Conservation (phyloP, 176 grass and related monocot genomes). For the Aegilops bicornis region DNA sequence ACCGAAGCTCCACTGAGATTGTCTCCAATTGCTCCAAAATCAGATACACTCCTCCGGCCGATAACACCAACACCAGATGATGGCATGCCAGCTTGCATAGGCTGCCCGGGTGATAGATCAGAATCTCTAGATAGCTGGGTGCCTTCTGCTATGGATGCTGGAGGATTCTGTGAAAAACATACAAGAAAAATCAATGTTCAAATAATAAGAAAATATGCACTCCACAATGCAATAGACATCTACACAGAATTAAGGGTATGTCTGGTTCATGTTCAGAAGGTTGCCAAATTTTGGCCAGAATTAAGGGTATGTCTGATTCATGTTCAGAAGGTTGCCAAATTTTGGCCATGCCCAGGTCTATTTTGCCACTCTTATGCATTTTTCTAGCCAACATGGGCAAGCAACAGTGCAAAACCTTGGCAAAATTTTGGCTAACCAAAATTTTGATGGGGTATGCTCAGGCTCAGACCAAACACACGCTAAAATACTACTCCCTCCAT, state of each 20-base stretch:
- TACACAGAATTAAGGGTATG: background rate
- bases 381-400: background rate
- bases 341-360: background rate
- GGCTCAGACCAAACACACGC: background rate
- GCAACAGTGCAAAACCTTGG: background rate
- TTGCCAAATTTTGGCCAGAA: background rate
- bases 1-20: conserved; percentile 56
- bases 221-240: background rate
- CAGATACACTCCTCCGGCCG: conserved; percentile 83
- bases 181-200: conserved; percentile 8
- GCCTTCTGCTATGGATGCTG: conserved; percentile 58
- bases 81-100: conserved; percentile 71
- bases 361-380: background rate
- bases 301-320: background rate
- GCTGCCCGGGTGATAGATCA: conserved; percentile 77
- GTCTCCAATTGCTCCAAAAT: conserved; percentile 86
- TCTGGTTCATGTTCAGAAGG: background rate
- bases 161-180: conserved; percentile 43
- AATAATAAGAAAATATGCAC: background rate
- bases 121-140: conserved; percentile 67
- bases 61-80: conserved; percentile 82
- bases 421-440: background rate
- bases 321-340: background rate
- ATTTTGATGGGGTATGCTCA: background rate
- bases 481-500: background rate